phyloP scores from a whole-genome alignment of 192 early-diverging fungal species.

The Podila minutissima region DNA sequence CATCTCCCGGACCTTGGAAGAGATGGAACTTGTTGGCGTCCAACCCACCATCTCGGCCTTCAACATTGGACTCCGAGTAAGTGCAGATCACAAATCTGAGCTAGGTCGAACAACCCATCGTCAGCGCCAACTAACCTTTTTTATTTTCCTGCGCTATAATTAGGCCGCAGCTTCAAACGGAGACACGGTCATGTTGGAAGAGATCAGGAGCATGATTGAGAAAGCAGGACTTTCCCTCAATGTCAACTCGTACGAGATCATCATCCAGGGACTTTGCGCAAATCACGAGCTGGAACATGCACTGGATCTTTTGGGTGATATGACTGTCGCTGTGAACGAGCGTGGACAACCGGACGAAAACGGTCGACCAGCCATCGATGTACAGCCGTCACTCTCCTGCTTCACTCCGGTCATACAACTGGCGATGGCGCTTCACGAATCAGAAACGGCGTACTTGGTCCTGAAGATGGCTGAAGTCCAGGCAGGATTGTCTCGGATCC shows the following conservation, averaged over 20 bases:
- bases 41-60: constrained; percentile 48
- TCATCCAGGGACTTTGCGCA: constrained; percentile 48
- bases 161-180: constrained; percentile 34
- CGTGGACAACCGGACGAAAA: constrained; percentile 38
- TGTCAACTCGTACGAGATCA: constrained; percentile 42
- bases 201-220: constrained; percentile 10
- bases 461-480: constrained; percentile 55
- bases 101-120: not conserved
- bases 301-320: constrained; percentile 52
- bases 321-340: constrained; percentile 47
- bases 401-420: constrained; percentile 41
- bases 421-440: constrained; percentile 39
- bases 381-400: constrained; percentile 37
- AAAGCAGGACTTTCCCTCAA: constrained; percentile 35
- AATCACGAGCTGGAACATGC: constrained; percentile 47
- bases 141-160: not conserved
- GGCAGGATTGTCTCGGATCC: constrained; percentile 35
- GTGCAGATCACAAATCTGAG: not conserved
- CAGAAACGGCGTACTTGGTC: constrained; percentile 46
- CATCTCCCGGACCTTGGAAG: constrained; percentile 38
- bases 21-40: constrained; percentile 45
- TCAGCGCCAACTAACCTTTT: not conserved
- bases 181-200: constrained; percentile 31
- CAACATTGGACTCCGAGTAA: constrained; percentile 55
- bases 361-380: constrained; percentile 29